These are phyloP conservation scores for Annona squamosa DNA, from an alignment of 164 flowering plant genomes.

Conservation along the genomic window DNA sequence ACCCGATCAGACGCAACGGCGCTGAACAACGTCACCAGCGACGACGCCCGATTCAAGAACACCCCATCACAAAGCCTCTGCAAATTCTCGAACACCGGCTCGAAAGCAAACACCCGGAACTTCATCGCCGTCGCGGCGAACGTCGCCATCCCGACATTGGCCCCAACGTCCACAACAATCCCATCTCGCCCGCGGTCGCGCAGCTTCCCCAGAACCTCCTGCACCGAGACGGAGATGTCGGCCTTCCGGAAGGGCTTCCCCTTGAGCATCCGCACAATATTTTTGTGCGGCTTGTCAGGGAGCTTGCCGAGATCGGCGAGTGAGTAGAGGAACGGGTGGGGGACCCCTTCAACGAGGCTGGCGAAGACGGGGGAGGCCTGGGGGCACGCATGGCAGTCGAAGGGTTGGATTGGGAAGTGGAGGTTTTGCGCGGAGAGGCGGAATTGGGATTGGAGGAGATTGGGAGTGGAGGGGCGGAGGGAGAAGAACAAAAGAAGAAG, in stretches of 20 bases:
- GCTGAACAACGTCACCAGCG: conserved; percentile 64
- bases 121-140: conserved; percentile 98
- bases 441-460: neutral
- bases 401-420: conserved; percentile 41
- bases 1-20: conserved; percentile 82
- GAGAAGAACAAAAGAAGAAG: conserved; percentile 48
- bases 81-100: conserved; percentile 94
- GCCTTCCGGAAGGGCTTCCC: conserved; percentile 80
- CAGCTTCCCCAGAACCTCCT: conserved; percentile 50
- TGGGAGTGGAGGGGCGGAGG: conserved; percentile 19
- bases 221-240: conserved; percentile 60
- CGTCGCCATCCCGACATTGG: conserved; percentile 94
- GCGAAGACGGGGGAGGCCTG: conserved; percentile 87
- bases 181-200: conserved; percentile 33
- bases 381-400: conserved; percentile 58
- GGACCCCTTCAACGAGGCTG: conserved; percentile 73
- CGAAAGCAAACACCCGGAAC: conserved; percentile 77
- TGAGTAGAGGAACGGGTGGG: conserved; percentile 71
- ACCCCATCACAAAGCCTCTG: conserved; percentile 97
- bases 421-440: conserved; percentile 7
- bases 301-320: conserved; percentile 78
- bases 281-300: conserved; percentile 89
- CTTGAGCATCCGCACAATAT: conserved; percentile 64
- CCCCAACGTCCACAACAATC: conserved; percentile 82
- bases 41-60: conserved; percentile 67